Conservation (phyloP, 2,329 filamentous ascomycete genomes). For the Myriosclerotinia curreyana region DNA sequence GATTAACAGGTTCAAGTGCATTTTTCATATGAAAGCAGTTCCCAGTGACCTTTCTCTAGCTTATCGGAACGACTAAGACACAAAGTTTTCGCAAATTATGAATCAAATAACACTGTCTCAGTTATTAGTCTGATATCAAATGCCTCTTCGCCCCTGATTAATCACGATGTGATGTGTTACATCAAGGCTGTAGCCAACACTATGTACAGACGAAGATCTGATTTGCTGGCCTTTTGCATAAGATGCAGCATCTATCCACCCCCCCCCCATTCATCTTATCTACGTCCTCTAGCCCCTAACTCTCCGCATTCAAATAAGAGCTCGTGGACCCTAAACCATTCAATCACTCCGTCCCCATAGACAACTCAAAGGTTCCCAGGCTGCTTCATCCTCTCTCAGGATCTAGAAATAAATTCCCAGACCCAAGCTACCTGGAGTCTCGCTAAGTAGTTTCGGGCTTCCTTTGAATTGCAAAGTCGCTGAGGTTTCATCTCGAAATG, state of each 20-base stretch:
- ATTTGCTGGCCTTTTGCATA: no score
- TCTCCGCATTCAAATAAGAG: background rate
- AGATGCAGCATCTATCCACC: no score
- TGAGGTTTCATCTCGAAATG: constrained; percentile 34
- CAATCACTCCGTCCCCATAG: no score
- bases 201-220: no score
- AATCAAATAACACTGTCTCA: background rate
- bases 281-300: no score
- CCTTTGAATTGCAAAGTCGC: constrained; percentile 5
- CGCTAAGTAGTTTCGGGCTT: background rate
- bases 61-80: background rate
- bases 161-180: no score
- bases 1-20: background rate
- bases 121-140: no score
- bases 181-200: no score
- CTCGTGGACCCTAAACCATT: background rate
- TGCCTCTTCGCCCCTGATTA: no score
- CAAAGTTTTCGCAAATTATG: background rate
- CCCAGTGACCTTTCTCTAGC: background rate
- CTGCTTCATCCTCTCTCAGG: background rate
- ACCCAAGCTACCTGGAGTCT: background rate
- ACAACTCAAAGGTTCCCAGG: background rate
- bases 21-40: background rate
- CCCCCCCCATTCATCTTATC: no score
- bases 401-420: background rate